Conservation (phyloP, 176 grass and related monocot genomes). For the Eragrostis nindensis region DNA sequence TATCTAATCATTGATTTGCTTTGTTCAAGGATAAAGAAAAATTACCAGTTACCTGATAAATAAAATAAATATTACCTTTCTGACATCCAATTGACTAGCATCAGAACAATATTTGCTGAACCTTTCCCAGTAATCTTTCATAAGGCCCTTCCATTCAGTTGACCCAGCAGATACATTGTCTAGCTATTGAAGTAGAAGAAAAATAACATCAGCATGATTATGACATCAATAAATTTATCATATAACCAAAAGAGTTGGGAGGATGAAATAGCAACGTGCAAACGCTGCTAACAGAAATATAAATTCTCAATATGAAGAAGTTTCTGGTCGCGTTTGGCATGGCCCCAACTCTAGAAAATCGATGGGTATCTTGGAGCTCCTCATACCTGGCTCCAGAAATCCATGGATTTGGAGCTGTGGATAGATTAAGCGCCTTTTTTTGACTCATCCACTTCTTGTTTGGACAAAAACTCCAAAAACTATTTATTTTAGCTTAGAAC, state of each 20-base stretch:
- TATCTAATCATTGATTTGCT: background rate
- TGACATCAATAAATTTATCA: constrained; percentile 3
- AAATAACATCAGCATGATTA: constrained; percentile 34
- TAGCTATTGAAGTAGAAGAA: constrained; percentile 65
- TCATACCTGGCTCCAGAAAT: too few relatives aligned
- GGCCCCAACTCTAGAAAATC: too few relatives aligned
- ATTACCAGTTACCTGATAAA: background rate
- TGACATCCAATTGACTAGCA: constrained; percentile 61
- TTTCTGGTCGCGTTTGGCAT: too few relatives aligned
- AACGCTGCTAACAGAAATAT: background rate
- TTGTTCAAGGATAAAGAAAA: constrained; percentile 10
- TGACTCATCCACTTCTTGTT: too few relatives aligned
- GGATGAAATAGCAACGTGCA: background rate
- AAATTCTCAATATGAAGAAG: constrained; percentile 1
- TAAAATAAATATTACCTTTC: constrained; percentile 58
- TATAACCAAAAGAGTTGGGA: constrained; percentile 5
- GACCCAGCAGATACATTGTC: constrained; percentile 92
- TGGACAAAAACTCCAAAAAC: too few relatives aligned
- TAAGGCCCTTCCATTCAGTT: constrained; percentile 92
- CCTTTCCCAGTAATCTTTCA: constrained; percentile 84
- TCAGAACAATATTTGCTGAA: constrained; percentile 84
- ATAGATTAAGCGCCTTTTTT: too few relatives aligned
- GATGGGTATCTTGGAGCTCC: too few relatives aligned
- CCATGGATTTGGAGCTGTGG: too few relatives aligned
- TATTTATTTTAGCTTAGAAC: too few relatives aligned